These are phyloP conservation scores for Penicillium bialowiezense DNA, from an alignment of 495 filamentous ascomycete genomes.

Conservation along the genomic window DNA sequence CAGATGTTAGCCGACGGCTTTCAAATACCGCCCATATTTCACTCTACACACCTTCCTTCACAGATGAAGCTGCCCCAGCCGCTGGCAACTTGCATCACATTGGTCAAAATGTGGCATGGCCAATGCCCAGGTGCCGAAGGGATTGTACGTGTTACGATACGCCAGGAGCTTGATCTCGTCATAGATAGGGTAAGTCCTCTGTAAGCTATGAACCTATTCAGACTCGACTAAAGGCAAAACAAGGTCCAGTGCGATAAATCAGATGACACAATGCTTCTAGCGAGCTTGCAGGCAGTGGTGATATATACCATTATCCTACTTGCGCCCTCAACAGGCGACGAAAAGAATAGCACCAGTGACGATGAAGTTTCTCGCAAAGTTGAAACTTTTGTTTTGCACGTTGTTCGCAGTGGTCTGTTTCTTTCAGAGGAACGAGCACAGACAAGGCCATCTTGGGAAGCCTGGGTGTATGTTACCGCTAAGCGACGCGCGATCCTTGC, in stretches of 20 bases:
- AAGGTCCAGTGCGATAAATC: conserved; percentile 14
- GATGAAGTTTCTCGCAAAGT: conserved; percentile 23
- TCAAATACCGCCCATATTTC: conserved; percentile 33
- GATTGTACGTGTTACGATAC: conserved; percentile 27
- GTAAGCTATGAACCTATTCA: not conserved
- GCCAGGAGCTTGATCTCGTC: conserved; percentile 26
- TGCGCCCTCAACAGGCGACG: conserved; percentile 18
- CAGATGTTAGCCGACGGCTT: conserved; percentile 34
- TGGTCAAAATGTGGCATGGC: conserved; percentile 39
- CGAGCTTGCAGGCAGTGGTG: conserved; percentile 34
- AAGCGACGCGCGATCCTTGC: conserved; percentile 30
- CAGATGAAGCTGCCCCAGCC: conserved; percentile 16
- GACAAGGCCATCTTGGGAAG: conserved; percentile 27
- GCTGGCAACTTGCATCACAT: conserved; percentile 32
- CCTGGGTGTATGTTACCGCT: conserved; percentile 37
- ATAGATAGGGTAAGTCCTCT: conserved; percentile 17
- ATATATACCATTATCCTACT: conserved; percentile 40
- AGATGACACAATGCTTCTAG: conserved; percentile 30
- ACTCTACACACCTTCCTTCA: conserved; percentile 19
- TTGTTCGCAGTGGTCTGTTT: conserved; percentile 29
- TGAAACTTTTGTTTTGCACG: conserved; percentile 24
- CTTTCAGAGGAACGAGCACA: conserved; percentile 33
- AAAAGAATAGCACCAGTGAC: conserved; percentile 10
- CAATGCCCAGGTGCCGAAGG: conserved; percentile 26
- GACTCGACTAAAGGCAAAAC: not conserved